Evolutionary conservation across 805 yeast species (phyloP).

Genomic region (Maudiozyma pseudohumilis): DNA sequence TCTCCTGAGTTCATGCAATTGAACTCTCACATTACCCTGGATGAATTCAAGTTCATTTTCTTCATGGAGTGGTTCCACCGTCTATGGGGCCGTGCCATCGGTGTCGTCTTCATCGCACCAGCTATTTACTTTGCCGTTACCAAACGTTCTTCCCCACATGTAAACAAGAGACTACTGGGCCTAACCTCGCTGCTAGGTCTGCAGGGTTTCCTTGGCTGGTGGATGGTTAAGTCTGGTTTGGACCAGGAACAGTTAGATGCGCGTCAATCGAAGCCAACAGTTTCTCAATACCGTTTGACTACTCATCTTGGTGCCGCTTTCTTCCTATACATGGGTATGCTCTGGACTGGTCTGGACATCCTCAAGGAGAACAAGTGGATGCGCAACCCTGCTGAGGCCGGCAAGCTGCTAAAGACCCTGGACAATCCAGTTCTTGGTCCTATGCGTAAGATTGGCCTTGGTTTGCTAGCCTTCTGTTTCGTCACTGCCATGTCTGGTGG

Average conservation of each 20-base stretch:
- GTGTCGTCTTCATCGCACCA: constrained; percentile 72
- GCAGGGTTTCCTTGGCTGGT: constrained; percentile 97
- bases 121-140: constrained; percentile 69
- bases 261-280: constrained; percentile 91
- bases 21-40: constrained; percentile 72
- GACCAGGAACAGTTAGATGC: constrained; percentile 69
- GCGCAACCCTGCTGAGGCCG: constrained; percentile 50
- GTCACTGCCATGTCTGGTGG: constrained; percentile 96
- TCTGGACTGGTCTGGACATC: constrained; percentile 82
- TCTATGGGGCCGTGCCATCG: constrained; percentile 84
- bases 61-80: constrained; percentile 98
- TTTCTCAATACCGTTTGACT: constrained; percentile 87
- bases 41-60: constrained; percentile 90
- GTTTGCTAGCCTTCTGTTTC: constrained; percentile 60
- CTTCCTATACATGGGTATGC: constrained; percentile 74
- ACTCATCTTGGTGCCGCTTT: constrained; percentile 94
- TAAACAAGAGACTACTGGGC: constrained; percentile 58
- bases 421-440: constrained; percentile 49
- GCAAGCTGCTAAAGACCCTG: constrained; percentile 45
- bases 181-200: constrained; percentile 73
- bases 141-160: constrained; percentile 54
- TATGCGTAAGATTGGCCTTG: constrained; percentile 46
- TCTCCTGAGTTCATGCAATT: constrained; percentile 88
- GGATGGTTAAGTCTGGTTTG: constrained; percentile 98
- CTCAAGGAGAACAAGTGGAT: constrained; percentile 64